Percentiles rank a stretch among this genome's conserved stretches.
Evolutionary conservation across 257 asterid species (phyloP).

Genomic region (Fraxinus excelsior): DNA sequence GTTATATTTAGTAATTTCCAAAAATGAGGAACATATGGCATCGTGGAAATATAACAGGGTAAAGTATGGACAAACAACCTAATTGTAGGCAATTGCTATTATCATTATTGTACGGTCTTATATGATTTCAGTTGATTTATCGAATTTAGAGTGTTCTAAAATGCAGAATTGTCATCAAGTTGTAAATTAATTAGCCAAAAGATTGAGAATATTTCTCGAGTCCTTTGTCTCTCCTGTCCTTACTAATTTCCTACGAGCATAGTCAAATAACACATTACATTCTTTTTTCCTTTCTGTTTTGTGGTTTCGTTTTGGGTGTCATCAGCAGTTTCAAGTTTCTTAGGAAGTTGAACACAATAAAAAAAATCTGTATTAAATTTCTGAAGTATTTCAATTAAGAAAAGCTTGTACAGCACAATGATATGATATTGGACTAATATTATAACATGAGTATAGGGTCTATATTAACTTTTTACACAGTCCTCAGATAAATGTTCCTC

Average conservation of each 20-base stretch:
- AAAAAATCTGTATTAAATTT: not conserved
- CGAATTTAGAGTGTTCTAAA: not conserved
- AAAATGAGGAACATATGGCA: not conserved
- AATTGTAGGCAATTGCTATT: slow-evolving; percentile 3
- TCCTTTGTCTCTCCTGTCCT: not conserved
- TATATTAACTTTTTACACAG: not conserved
- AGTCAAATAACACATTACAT: not conserved
- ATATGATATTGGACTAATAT: not conserved
- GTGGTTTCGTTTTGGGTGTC: slow-evolving; percentile 1
- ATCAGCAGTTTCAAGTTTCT: not conserved
- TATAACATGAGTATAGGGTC: not conserved
- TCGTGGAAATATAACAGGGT: not conserved
- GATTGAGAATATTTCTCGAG: not conserved
- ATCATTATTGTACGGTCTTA: not conserved
- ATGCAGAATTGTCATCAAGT: not conserved
- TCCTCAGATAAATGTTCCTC: not conserved
- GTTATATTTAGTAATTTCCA: not conserved
- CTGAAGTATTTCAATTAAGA: not conserved
- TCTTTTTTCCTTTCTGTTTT: not conserved
- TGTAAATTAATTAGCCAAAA: not conserved
- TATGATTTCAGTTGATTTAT: not conserved
- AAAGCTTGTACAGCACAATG: not conserved
- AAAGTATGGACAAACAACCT: not conserved
- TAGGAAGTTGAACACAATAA: not conserved
- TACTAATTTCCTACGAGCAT: slow-evolving; percentile 5